Evolutionary conservation across 2,329 filamentous ascomycete genomes (phyloP).

Genomic region (Alternaria sp.): DNA sequence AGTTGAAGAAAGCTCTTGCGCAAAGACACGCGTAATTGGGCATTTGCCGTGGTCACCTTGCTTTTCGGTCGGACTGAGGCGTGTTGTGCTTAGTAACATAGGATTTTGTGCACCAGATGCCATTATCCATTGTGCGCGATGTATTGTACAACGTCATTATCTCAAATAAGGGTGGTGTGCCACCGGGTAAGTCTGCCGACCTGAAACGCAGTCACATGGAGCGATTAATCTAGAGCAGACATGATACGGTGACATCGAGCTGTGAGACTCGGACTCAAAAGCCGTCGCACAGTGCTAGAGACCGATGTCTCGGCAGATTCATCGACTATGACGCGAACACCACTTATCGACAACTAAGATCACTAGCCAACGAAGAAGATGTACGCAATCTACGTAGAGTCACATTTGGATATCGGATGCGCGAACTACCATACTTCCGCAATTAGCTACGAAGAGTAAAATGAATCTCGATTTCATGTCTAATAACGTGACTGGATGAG

Average conservation of each 20-base stretch:
- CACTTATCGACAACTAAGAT: not conserved
- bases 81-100: not conserved
- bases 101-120: not conserved
- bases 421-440: not conserved
- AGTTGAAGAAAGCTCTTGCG: not conserved
- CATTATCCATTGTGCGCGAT: not conserved
- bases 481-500: not conserved
- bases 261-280: not conserved
- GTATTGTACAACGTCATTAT: not conserved
- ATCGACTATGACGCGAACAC: not conserved
- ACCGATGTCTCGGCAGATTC: not conserved
- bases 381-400: not conserved
- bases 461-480: not conserved
- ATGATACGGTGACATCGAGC: not conserved
- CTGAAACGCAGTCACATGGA: not conserved
- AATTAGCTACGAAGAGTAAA: not conserved
- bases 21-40: not conserved
- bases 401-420: not conserved
- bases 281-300: not conserved
- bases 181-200: not conserved
- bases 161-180: not conserved
- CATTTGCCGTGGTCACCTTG: not conserved
- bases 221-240: not conserved
- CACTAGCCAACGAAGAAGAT: not conserved
- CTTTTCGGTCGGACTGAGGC: not conserved